These are phyloP conservation scores for Collybia sp. DNA, from an alignment of 768 basidiomycete genomes.

Conservation along the genomic window DNA sequence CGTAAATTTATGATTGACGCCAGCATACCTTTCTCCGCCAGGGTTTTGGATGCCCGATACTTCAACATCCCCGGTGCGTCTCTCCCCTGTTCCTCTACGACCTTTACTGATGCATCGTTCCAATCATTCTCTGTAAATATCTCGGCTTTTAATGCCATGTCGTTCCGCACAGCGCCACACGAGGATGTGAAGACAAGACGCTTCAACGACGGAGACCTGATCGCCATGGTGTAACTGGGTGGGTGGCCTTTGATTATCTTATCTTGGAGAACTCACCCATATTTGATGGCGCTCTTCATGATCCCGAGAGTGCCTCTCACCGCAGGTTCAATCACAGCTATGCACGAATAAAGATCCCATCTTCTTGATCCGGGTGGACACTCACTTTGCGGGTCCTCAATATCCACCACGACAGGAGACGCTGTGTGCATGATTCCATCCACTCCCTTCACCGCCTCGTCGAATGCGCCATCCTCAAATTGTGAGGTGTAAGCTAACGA, in stretches of 20 bases:
- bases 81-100: constrained; percentile 44
- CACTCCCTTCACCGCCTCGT: constrained; percentile 73
- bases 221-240: too few species aligned
- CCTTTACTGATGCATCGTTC: constrained; percentile 46
- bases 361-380: neutral
- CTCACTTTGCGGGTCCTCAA: constrained; percentile 35
- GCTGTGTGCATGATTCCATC: constrained; percentile 70
- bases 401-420: constrained; percentile 50
- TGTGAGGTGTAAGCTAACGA: neutral
- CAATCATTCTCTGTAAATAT: constrained; percentile 50
- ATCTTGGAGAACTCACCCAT: constrained; percentile 33
- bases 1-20: too few species aligned
- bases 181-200: constrained; percentile 71
- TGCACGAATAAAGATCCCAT: neutral
- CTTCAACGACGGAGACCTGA: constrained; percentile 33
- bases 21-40: constrained; percentile 50
- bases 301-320: constrained; percentile 62
- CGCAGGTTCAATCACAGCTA: constrained; percentile 64
- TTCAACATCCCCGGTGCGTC: constrained; percentile 33
- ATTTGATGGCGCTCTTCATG: constrained; percentile 48
- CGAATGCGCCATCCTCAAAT: constrained; percentile 62
- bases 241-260: too few species aligned
- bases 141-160: constrained; percentile 12
- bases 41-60: constrained; percentile 55
- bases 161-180: constrained; percentile 45